Evolutionary conservation across 164 flowering plant genomes (phyloP).

Genomic region (Malania oleifera): DNA sequence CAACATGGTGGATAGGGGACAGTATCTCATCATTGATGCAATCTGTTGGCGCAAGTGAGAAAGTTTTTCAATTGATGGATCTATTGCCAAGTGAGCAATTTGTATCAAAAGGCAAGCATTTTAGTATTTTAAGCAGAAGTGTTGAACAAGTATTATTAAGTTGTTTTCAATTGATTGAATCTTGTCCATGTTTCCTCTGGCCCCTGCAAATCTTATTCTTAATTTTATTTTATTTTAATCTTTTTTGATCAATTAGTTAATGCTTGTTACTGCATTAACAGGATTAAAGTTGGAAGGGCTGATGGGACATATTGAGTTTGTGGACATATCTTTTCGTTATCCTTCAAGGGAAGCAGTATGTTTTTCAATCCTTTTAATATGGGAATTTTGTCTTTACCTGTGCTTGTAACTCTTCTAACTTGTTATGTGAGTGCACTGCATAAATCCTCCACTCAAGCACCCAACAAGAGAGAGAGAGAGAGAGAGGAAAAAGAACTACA

Average conservation of each 20-base stretch:
- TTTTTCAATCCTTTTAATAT: constrained; percentile 1
- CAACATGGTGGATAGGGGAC: constrained; percentile 98
- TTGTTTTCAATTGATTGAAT: background rate
- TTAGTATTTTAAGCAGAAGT: background rate
- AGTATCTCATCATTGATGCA: constrained; percentile 84
- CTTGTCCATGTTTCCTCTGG: background rate
- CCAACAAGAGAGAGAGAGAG: too few species aligned
- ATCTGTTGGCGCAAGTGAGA: constrained; percentile 97
- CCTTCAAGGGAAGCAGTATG: constrained; percentile 64
- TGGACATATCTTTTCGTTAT: constrained; percentile 63
- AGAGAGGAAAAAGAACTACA: too few species aligned
- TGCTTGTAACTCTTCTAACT: too few species aligned
- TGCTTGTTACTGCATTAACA: constrained; percentile 23
- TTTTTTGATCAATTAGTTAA: background rate
- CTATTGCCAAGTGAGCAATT: constrained; percentile 75
- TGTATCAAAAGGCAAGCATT: constrained; percentile 53
- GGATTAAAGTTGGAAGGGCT: constrained; percentile 58
- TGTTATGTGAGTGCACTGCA: too few species aligned
- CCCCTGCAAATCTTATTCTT: background rate
- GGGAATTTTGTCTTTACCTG: too few species aligned
- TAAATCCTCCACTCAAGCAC: too few species aligned
- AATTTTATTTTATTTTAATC: background rate
- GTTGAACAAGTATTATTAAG: too few species aligned
- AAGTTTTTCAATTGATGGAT: constrained; percentile 92
- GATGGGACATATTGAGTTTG: constrained; percentile 66